Evolutionary conservation across 805 yeast genomes (phyloP), one percentile per base, ranked within the genome.

Genomic region (Wickerhamomyces kurtzmanii): DNA sequence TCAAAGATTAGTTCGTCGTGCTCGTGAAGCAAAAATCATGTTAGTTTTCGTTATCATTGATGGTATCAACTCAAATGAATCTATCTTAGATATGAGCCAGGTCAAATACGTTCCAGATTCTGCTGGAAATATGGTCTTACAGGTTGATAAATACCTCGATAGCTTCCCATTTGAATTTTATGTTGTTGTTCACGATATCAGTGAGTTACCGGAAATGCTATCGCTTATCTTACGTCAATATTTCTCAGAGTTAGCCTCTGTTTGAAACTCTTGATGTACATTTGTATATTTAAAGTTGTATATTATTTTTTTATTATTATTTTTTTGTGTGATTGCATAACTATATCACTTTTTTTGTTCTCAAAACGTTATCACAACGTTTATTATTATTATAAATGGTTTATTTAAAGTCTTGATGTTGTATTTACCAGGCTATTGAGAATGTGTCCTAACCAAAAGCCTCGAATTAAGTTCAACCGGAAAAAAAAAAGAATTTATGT

Each of bases 151-250:
- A 42, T 91, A 91, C 47, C 67, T 91, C 52, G 96, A 89, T 43
- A 70, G 82, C 17, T 91, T 91, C 76, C 97, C 99, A 42, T 91
- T 91, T 55, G 97, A 91, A 49, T 91, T 81, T 51, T 91, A 89
- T 49, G 96, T 89, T 33, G 89, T 93, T 40, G 96, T 91, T 15
- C 76, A 82, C 42, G 75, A 89, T 47, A 81, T 93, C 40, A 68
- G 68, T 26, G 97, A 89, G 55, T 65, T 91, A 21, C 99, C 99
- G 11, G 83, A 78, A 47, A 86, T 91, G 79, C 64, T 91, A 30
- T 74, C 96, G 2, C 63, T 80, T 39, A 89, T 93, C 37, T 65
- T 91, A 34, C 74, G 97, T 44, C 98, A 91, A 53, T 91, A 83
- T 55, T 93, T 91, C 53, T 65, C 85, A 2, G 94, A 85, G 46